phyloP scores from a whole-genome alignment of 129 eudicot species.

The Flaveria trinervia region DNA sequence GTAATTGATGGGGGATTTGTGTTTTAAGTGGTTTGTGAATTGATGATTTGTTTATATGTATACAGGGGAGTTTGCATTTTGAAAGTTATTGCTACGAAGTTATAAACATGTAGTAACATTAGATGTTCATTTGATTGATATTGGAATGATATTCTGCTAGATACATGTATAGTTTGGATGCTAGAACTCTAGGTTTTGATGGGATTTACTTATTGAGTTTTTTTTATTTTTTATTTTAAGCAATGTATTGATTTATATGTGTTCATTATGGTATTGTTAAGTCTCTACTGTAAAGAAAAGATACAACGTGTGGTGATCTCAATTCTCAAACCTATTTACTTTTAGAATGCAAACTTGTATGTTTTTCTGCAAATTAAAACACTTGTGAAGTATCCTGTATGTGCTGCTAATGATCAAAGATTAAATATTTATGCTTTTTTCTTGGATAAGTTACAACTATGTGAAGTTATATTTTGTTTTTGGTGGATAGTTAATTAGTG shows the following conservation, averaged over 20 bases:
- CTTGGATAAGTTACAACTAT: neutral
- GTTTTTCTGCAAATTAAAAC: neutral
- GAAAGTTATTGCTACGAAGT: neutral
- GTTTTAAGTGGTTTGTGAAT: neutral
- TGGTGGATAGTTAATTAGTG: conserved; percentile 21
- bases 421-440: neutral
- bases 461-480: conserved; percentile 19
- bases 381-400: neutral
- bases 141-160: neutral
- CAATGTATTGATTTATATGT: neutral
- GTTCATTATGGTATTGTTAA: neutral
- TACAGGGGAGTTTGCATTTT: neutral
- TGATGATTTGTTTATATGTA: no score
- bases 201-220: neutral
- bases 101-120: neutral
- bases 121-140: neutral
- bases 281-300: neutral
- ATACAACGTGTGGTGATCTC: neutral
- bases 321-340: neutral
- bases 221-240: neutral
- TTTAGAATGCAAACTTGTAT: conserved; percentile 17
- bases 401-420: neutral
- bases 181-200: no score
- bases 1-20: conserved; percentile 32
- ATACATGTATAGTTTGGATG: no score